A percentile compares a stretch with the other conserved stretches of the same genome.
Evolutionary conservation across 768 basidiomycete species (phyloP).

Genomic region (Tubosaeta sp.): DNA sequence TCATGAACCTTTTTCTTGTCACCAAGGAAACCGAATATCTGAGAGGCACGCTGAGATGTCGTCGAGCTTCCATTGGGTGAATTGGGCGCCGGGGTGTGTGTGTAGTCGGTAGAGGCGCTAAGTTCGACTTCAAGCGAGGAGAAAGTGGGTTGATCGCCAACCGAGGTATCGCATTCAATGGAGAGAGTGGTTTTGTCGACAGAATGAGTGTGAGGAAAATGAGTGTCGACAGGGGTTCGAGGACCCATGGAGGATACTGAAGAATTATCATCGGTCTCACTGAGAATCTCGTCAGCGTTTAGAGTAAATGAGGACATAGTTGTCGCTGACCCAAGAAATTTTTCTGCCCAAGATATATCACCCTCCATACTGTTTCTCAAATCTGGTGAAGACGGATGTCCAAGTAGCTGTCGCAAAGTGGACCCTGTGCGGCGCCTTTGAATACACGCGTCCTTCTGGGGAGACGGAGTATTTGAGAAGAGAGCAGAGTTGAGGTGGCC

Average conservation of each 20-base stretch:
- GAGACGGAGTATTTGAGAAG: slow-evolving; percentile 58
- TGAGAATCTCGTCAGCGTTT: slow-evolving; percentile 21
- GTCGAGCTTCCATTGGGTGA: slow-evolving; percentile 39
- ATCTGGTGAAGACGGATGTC: slow-evolving; percentile 39
- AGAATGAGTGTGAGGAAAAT: slow-evolving; percentile 40
- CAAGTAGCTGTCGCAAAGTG: slow-evolving; percentile 69
- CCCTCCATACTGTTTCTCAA: slow-evolving; percentile 46
- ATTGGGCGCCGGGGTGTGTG: slow-evolving; percentile 14
- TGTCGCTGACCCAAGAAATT: slow-evolving; percentile 55
- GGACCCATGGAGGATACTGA: slow-evolving; percentile 49
- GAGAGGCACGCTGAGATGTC: slow-evolving; percentile 66
- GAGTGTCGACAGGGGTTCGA: slow-evolving; percentile 44
- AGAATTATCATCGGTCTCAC: slow-evolving; percentile 42
- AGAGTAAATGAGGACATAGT: not conserved
- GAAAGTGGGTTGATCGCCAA: slow-evolving; percentile 38
- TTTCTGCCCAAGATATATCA: slow-evolving; percentile 84
- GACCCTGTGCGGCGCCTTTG: slow-evolving; percentile 64
- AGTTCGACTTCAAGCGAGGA: slow-evolving; percentile 77
- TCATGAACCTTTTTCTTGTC: slow-evolving; percentile 39
- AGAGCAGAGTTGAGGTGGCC: slow-evolving; percentile 57
- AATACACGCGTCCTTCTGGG: slow-evolving; percentile 37
- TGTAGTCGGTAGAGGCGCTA: slow-evolving; percentile 47
- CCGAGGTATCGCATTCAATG: slow-evolving; percentile 44
- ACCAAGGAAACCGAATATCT: slow-evolving; percentile 70
- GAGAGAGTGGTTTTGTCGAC: slow-evolving; percentile 36